These are phyloP conservation scores for Atkinsonella hypoxylon DNA, from an alignment of 2,329 filamentous ascomycete species.

Conservation along the genomic window DNA sequence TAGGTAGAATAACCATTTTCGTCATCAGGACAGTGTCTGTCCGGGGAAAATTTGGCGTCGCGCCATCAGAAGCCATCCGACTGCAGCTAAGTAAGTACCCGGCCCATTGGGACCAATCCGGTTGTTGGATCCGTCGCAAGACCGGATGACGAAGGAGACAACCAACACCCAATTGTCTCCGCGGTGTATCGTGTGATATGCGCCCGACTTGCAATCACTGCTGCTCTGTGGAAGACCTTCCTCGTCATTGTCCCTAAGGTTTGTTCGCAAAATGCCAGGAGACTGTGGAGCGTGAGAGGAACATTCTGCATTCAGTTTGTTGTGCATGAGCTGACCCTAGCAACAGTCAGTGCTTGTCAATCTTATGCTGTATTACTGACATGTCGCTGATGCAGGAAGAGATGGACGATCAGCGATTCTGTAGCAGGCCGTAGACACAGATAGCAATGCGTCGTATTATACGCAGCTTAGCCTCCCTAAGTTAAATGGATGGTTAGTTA, in stretches of 20 bases:
- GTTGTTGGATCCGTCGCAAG: background rate
- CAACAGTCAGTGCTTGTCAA: background rate
- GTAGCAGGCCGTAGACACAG: no score
- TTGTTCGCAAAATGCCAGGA: background rate
- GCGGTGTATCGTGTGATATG: background rate
- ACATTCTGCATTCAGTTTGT: background rate
- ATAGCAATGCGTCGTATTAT: no score
- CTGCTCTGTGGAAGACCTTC: background rate
- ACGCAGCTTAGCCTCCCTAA: no score
- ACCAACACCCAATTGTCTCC: background rate
- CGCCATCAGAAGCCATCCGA: slow-evolving; percentile 1
- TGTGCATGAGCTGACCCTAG: background rate
- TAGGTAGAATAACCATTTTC: background rate
- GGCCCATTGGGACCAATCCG: background rate
- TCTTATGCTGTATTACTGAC: background rate
- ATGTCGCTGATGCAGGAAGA: no score
- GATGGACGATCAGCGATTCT: no score
- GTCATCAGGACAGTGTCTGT: background rate
- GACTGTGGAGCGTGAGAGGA: background rate
- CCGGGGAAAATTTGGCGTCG: background rate
- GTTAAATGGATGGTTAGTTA: no score
- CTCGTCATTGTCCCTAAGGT: background rate
- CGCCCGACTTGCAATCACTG: background rate
- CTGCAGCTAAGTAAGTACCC: background rate
- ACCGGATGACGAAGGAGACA: background rate